Base-by-base conservation (phyloP, 2,329 filamentous ascomycete genomes). In the Aphanocladium album region DNA sequence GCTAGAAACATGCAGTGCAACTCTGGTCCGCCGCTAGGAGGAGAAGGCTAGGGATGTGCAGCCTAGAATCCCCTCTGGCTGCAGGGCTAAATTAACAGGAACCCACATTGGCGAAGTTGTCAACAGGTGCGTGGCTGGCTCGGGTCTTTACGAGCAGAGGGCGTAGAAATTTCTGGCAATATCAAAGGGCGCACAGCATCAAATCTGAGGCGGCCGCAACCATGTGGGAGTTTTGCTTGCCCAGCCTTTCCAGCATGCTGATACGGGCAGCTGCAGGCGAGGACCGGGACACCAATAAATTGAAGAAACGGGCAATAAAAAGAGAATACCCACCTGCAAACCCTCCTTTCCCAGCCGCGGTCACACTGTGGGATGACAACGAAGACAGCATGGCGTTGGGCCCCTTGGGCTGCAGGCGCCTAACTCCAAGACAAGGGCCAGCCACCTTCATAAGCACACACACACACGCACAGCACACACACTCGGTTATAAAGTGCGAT, bases 231-330 rank as follows among this genome's bases (percentile, higher is more conserved):
- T n/a, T n/a, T n/a, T 12, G 12, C 33, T 6, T 12, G 12, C 33
- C 33, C 33, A 45, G 41, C 41, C 5, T 45, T 45, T 45, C 17
- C 33, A 12, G 33, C 12, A 12, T 35, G 12, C 33, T 35, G 33
- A 35, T 6, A 6, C 33, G 30, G 52, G 37, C 37, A 45, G 16
- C n/a, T 50, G 65, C 60, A 60, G 51, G 63, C 57, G 37, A 35
- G 47, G 9, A 19, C 19, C 11, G 11, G 17, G 3, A 46, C 19
- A 41, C 6, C 23, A 14, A 21, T n/a, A 37, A 25, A 54, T 14
- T 41, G 7, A 41, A 23, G 16, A 21, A 21, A 58, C 30, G 17
- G 7, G 23, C 17, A 43, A 41, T 16, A 30, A 51, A 41, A 39
- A 25, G 30, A 17, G 52, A 14, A n/a, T 12, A 56, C 43, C 37